Base-by-base conservation (phyloP, 176 grass and related monocot genomes). In the Aechmea fasciata region DNA sequence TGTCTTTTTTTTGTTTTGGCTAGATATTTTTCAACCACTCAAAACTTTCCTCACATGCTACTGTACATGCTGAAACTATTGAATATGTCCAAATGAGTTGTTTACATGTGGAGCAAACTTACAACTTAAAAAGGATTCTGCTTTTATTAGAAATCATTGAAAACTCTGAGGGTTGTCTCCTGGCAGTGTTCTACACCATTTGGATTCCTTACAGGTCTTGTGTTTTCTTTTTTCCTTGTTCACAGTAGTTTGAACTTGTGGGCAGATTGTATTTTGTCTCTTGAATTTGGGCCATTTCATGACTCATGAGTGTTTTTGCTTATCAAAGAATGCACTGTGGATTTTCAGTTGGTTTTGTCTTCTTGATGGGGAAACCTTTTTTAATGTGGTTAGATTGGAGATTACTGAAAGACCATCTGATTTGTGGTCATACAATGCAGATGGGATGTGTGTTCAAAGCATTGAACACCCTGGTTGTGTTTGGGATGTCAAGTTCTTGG, bases 401-500 rank as follows among this genome's bases (percentile, higher is more conserved):
- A 41, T 33, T 62, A 3, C 19, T 73, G 9, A 49, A 3, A 47
- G 19, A 49, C n/a, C 8, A 18, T 61, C 63, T 75, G 10, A 75
- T 76, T 54, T 48, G 53, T 11, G 50, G 7, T 61, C 15, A 41
- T 68, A 20, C n/a, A 47, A 75, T 87, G 81, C 83, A 97, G 94
- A 97, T 80, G 94, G 86, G 51, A 70, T 71, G 6, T 97, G 94
- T 69, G 49, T 92, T 63, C 84, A 92, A 79, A 92, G 74, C 77
- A 90, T 97, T 70, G 94, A 97, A 76, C 94, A 97, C 74, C 89
- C 94, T 3, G 94, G 89, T 18, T 97, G 94, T 77, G 79, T 97
- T 74, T 97, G 94, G 94, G 89, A 85, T 79, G 82, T 52, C 18
- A 97, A 97, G 82, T 92, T 92, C 69, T 81, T 97, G 80, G 71